A percentile compares a stretch with the other conserved stretches of the same genome.
Conservation (phyloP, 495 filamentous ascomycete species). For the Podospora pseudocomata region DNA sequence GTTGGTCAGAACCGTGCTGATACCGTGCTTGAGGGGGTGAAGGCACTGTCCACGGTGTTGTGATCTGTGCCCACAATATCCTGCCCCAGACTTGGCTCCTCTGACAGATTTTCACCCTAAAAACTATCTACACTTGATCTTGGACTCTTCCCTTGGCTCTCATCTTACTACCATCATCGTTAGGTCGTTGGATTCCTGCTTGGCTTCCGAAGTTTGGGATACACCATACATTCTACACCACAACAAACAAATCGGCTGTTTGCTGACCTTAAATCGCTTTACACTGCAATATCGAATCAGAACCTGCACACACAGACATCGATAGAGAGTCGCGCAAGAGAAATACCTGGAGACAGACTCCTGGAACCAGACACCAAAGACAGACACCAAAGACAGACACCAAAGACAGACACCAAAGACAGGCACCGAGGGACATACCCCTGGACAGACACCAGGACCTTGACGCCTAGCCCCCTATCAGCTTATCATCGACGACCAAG, state of each 20-base stretch:
- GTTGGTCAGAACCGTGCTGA: background rate
- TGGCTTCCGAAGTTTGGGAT: background rate
- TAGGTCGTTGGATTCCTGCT: background rate
- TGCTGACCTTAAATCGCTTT: background rate
- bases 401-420: background rate
- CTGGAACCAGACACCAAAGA: background rate
- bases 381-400: background rate
- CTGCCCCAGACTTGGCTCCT: background rate
- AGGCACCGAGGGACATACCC: background rate
- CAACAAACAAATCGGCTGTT: background rate
- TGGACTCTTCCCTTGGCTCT: background rate
- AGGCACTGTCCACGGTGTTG: background rate
- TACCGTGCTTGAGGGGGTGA: background rate
- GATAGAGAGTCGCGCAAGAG: background rate
- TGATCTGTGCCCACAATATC: background rate
- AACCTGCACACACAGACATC: background rate
- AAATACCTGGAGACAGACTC: background rate
- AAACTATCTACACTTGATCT: background rate
- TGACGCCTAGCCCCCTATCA: background rate
- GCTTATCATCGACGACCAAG: background rate
- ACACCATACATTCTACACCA: background rate
- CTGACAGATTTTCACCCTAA: background rate
- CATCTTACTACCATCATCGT: background rate
- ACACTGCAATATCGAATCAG: background rate
- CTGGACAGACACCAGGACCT: background rate